Evolutionary conservation across 148 eudicot species (phyloP).

Genomic region (Vaccinium macrocarpon): DNA sequence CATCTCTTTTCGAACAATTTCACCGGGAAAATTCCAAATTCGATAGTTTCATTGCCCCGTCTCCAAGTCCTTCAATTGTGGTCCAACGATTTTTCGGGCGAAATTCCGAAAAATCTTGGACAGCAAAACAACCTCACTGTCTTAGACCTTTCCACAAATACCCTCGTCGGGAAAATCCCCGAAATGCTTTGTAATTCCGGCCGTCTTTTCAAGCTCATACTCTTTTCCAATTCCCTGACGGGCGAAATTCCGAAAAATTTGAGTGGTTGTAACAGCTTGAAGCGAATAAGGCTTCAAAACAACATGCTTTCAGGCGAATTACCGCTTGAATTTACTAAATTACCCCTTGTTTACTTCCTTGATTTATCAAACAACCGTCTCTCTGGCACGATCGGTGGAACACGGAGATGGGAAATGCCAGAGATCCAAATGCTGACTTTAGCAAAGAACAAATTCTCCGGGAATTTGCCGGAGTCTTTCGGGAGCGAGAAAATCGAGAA

Average conservation of each 20-base stretch:
- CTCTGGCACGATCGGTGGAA: slow-evolving; percentile 37
- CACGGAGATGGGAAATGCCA: slow-evolving; percentile 59
- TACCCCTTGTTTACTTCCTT: slow-evolving; percentile 58
- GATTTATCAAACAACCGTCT: slow-evolving; percentile 66
- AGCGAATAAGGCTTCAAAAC: slow-evolving; percentile 60
- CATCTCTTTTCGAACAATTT: slow-evolving; percentile 80
- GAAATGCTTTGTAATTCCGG: slow-evolving; percentile 51
- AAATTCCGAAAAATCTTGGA: slow-evolving; percentile 72
- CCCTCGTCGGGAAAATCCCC: slow-evolving; percentile 75
- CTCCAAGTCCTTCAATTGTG: slow-evolving; percentile 84
- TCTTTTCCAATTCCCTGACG: slow-evolving; percentile 68
- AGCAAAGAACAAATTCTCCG: slow-evolving; percentile 54
- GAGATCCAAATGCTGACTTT: slow-evolving; percentile 75
- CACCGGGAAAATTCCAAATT: slow-evolving; percentile 61
- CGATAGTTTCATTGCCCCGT: slow-evolving; percentile 53
- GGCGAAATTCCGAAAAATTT: slow-evolving; percentile 61
- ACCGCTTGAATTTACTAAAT: slow-evolving; percentile 43
- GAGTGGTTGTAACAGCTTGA: slow-evolving; percentile 52
- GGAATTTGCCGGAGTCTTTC: slow-evolving; percentile 52
- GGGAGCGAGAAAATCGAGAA: slow-evolving; percentile 56
- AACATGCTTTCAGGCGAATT: slow-evolving; percentile 60
- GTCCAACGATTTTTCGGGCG: slow-evolving; percentile 65
- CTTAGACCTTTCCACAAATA: slow-evolving; percentile 81
- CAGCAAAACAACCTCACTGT: slow-evolving; percentile 65
- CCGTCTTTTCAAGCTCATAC: slow-evolving; percentile 63